phyloP scores from a whole-genome alignment of 805 yeast genomes.

The Cyberlindnera mississippiensis region DNA sequence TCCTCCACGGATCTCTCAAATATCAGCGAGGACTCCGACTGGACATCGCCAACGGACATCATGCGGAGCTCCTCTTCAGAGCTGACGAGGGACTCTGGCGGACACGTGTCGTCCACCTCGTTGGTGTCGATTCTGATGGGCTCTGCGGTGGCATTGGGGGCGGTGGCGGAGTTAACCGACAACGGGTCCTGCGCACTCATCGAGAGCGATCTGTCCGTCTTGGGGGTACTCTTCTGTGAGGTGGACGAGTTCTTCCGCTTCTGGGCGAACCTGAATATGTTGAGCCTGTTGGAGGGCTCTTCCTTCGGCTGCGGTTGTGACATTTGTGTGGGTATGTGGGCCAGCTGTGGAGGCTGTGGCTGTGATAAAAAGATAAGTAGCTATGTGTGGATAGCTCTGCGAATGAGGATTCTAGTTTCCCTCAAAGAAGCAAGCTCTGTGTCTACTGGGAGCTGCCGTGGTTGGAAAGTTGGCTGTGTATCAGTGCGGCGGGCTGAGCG shows the following conservation, averaged over 20 bases:
- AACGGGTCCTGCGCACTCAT: conserved; percentile 10
- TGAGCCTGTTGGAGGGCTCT: conserved; percentile 9
- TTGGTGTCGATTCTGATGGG: conserved; percentile 13
- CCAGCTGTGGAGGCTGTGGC: not conserved
- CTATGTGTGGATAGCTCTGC: not conserved
- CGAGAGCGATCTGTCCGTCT: conserved; percentile 7
- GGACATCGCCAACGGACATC: conserved; percentile 11
- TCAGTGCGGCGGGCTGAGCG: no score
- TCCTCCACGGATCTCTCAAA: conserved; percentile 69
- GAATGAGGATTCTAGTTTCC: no score
- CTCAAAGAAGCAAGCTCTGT: no score
- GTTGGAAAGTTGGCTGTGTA: no score
- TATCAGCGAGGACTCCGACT: conserved; percentile 40
- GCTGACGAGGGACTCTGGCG: conserved; percentile 16
- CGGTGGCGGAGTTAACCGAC: conserved; percentile 11
- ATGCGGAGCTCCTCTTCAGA: conserved; percentile 7
- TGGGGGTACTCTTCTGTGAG: not conserved
- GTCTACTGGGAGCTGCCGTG: no score
- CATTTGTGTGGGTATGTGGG: not conserved
- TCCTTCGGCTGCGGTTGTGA: conserved; percentile 2
- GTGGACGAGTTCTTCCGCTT: conserved; percentile 10
- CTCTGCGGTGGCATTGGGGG: conserved; percentile 4
- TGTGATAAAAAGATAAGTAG: not conserved
- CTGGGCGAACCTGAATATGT: conserved; percentile 14
- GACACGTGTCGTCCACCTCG: conserved; percentile 19